Evolutionary conservation across 1,284 basidiomycete species (phyloP).

Genomic region (Cryptococcus neoformans): DNA sequence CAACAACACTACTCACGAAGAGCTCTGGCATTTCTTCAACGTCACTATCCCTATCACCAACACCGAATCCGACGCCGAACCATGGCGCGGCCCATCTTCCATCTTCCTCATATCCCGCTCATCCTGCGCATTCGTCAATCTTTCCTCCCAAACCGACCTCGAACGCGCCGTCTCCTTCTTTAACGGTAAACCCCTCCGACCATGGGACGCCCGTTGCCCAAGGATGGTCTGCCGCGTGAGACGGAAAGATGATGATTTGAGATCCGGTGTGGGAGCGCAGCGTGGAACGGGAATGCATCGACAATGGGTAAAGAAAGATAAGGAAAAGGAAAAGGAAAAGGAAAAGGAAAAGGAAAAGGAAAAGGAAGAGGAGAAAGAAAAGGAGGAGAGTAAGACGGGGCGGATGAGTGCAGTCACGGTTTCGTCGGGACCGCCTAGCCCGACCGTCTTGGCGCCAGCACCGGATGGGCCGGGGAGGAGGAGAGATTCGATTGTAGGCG

Average conservation of each 20-base stretch:
- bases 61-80: constrained; percentile 14
- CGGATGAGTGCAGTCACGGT: constrained; percentile 4
- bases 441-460: constrained; percentile 34
- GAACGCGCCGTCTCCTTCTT: constrained; percentile 67
- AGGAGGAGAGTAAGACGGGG: background rate
- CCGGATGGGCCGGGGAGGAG: constrained; percentile 24
- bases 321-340: constrained; percentile 14
- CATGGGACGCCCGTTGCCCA: constrained; percentile 66
- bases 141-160: constrained; percentile 63
- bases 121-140: constrained; percentile 92
- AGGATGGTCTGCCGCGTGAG: constrained; percentile 82
- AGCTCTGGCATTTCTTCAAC: constrained; percentile 84
- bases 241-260: constrained; percentile 77
- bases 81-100: constrained; percentile 65
- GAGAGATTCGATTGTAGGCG: constrained; percentile 19
- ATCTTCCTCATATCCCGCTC: constrained; percentile 91
- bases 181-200: constrained; percentile 52
- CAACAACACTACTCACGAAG: constrained; percentile 76
- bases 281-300: constrained; percentile 80
- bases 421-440: constrained; percentile 13
- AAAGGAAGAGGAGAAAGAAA: constrained; percentile 22
- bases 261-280: constrained; percentile 87
- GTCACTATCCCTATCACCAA: constrained; percentile 27
- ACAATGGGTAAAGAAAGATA: constrained; percentile 67
- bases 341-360: constrained; percentile 50